These are phyloP conservation scores for Diaporthe eres DNA, from an alignment of 2,329 filamentous ascomycete genomes.

Conservation along the genomic window DNA sequence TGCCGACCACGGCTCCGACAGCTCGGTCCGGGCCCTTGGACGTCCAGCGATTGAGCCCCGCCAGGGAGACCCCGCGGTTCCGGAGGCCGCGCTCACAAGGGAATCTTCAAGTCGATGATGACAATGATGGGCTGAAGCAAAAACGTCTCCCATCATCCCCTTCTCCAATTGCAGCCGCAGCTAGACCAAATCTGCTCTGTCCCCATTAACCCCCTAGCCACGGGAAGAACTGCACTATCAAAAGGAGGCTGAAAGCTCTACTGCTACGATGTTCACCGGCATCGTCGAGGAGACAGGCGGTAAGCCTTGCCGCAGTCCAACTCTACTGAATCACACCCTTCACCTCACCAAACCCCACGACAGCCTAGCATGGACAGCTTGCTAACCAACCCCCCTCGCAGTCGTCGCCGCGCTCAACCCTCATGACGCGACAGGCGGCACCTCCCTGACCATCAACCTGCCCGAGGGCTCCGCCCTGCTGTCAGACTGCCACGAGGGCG, in stretches of 20 bases:
- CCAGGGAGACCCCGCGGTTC: conserved; percentile 23
- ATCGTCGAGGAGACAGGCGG: conserved; percentile 94
- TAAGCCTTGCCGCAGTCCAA: conserved; percentile 60
- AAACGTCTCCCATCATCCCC: background rate
- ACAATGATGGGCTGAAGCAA: background rate
- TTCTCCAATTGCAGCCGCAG: background rate
- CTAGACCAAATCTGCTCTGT: background rate
- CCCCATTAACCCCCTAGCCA: background rate
- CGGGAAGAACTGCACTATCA: background rate
- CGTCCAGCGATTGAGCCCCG: conserved; percentile 10
- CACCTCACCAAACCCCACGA: conserved; percentile 45
- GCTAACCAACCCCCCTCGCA: conserved; percentile 55
- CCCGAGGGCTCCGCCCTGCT: conserved; percentile 79
- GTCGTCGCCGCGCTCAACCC: conserved; percentile 86
- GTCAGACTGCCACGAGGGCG: conserved; percentile 85
- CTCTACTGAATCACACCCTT: conserved; percentile 19
- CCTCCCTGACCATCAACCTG: conserved; percentile 88
- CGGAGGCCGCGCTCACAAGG: background rate
- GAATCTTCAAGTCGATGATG: conserved; percentile 23
- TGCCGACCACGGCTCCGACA: conserved; percentile 24
- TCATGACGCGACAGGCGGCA: conserved; percentile 88
- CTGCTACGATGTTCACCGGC: conserved; percentile 87
- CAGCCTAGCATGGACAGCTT: background rate
- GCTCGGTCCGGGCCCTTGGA: background rate
- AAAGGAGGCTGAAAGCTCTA: background rate